phyloP scores from a whole-genome alignment of 805 yeast genomes.

The Grigorovia jiainica region DNA sequence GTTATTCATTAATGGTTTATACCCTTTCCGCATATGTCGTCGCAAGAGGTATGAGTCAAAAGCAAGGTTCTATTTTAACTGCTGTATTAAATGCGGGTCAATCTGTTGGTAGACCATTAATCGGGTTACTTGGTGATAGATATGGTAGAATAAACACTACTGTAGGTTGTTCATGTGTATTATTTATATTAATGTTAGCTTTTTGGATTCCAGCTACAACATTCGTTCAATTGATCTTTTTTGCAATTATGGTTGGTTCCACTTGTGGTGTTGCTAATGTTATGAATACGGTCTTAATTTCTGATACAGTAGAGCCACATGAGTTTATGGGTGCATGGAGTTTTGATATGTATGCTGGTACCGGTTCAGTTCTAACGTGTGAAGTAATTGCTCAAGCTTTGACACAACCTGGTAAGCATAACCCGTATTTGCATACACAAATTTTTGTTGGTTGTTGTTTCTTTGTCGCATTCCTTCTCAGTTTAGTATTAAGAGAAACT shows the following conservation, averaged over 20 bases:
- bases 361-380: constrained; percentile 31
- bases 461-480: constrained; percentile 33
- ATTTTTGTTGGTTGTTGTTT: constrained; percentile 47
- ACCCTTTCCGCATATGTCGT: constrained; percentile 40
- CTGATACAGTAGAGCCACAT: constrained; percentile 33
- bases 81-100: constrained; percentile 40
- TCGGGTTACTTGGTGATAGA: constrained; percentile 38
- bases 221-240: constrained; percentile 33
- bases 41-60: constrained; percentile 36
- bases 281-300: constrained; percentile 33
- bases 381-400: constrained; percentile 50
- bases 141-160: constrained; percentile 41
- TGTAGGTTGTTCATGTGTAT: constrained; percentile 26
- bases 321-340: constrained; percentile 34
- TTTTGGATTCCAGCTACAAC: constrained; percentile 42
- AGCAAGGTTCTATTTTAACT: constrained; percentile 37
- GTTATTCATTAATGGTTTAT: constrained; percentile 37
- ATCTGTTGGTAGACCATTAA: constrained; percentile 39
- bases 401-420: constrained; percentile 20
- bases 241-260: constrained; percentile 36
- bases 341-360: constrained; percentile 26
- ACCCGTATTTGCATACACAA: constrained; percentile 52
- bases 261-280: constrained; percentile 39
- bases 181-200: constrained; percentile 33
- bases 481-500: constrained; percentile 42